These are phyloP conservation scores for Euphrasia confusa DNA, from an alignment of 257 asterid species.

Conservation along the genomic window DNA sequence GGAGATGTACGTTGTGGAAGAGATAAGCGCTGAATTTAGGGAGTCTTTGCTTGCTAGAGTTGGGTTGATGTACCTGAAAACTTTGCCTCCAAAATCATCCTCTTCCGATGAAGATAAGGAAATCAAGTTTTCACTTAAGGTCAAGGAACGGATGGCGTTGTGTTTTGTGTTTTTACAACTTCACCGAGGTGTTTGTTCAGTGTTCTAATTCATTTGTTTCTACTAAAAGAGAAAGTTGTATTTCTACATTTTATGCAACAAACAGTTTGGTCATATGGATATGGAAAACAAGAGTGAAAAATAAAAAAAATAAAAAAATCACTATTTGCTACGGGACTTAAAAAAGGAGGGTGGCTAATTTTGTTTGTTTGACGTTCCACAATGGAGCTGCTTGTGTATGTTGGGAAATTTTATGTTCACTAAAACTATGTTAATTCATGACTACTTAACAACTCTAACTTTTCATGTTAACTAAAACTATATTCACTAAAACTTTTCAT, in stretches of 20 bases:
- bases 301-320: not conserved
- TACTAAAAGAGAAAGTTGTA: not conserved
- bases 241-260: slow-evolving; percentile 1
- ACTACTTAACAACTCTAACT: no score
- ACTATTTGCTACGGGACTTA: not conserved
- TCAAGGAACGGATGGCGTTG: slow-evolving; percentile 59
- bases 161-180: slow-evolving; percentile 27
- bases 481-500: no score
- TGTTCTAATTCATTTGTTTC: slow-evolving; percentile 24
- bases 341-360: no score
- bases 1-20: slow-evolving; percentile 84
- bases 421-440: no score
- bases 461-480: no score
- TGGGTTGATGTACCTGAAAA: slow-evolving; percentile 70
- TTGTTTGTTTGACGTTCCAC: not conserved
- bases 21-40: slow-evolving; percentile 82
- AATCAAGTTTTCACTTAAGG: slow-evolving; percentile 88
- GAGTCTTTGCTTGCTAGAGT: slow-evolving; percentile 87
- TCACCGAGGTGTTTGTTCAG: slow-evolving; percentile 24
- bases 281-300: no score
- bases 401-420: not conserved
- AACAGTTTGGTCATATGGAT: no score
- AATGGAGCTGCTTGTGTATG: not conserved
- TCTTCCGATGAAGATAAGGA: slow-evolving; percentile 54
- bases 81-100: slow-evolving; percentile 61